Conservation (phyloP, 2,329 filamentous ascomycete genomes). For the Mollisia scopiformis region DNA sequence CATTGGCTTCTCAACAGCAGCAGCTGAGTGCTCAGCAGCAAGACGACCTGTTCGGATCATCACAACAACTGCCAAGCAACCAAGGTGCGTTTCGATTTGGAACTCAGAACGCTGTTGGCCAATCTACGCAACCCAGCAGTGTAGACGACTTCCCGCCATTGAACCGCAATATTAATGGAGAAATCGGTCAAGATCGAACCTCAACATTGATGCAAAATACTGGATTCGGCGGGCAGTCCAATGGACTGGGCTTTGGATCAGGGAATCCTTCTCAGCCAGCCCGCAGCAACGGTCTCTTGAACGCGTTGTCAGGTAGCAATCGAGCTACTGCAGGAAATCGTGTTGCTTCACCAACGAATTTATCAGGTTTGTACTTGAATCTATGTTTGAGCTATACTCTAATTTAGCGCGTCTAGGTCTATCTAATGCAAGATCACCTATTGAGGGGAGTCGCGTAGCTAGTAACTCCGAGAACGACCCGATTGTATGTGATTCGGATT, state of each 20-base stretch:
- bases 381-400: conserved; percentile 7
- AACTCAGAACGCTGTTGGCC: conserved; percentile 36
- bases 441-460: conserved; percentile 23
- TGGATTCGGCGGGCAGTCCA: conserved; percentile 53
- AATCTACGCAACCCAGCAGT: conserved; percentile 42
- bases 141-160: conserved; percentile 67
- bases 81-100: conserved; percentile 38
- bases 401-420: conserved; percentile 22
- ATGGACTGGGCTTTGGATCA: conserved; percentile 40
- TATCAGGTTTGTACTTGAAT: conserved; percentile 30
- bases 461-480: conserved; percentile 28
- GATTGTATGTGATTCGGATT: neutral
- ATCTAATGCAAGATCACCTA: conserved; percentile 32
- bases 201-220: conserved; percentile 57
- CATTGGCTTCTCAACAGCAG: conserved; percentile 31
- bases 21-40: conserved; percentile 37
- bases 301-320: conserved; percentile 59
- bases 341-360: conserved; percentile 32
- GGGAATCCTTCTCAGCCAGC: conserved; percentile 42
- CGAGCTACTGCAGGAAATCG: conserved; percentile 47
- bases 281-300: conserved; percentile 64
- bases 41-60: conserved; percentile 38
- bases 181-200: conserved; percentile 59
- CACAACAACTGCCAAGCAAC: conserved; percentile 35
- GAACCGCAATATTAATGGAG: conserved; percentile 58